phyloP scores from a whole-genome alignment of 2,329 filamentous ascomycete genomes.

The Akanthomyces uredinophilus region DNA sequence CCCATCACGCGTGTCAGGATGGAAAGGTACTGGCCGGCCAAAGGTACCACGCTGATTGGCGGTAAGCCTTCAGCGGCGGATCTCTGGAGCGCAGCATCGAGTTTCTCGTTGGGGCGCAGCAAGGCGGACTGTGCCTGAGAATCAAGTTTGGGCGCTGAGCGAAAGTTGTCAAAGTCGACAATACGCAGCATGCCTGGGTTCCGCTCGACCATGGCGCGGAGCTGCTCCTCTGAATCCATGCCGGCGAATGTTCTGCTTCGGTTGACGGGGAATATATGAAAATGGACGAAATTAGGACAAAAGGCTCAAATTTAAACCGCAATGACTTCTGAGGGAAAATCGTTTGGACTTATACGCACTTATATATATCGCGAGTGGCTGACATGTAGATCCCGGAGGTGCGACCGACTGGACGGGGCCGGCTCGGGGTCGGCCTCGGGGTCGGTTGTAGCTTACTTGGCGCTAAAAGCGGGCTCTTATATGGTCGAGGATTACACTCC shows the following conservation, averaged over 20 bases:
- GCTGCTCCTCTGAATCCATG: not conserved
- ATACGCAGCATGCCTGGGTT: not conserved
- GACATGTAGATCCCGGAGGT: not conserved
- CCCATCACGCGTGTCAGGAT: slow-evolving; percentile 32
- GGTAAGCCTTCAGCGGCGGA: slow-evolving; percentile 30
- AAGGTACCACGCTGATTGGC: slow-evolving; percentile 31
- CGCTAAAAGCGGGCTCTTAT: not conserved
- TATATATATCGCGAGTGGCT: not conserved
- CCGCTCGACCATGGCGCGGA: not conserved
- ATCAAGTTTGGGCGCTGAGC: slow-evolving; percentile 21
- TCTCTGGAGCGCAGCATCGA: slow-evolving; percentile 24
- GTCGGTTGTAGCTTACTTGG: not conserved
- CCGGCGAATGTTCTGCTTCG: not conserved
- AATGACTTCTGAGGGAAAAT: not conserved
- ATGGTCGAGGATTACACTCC: too few species aligned
- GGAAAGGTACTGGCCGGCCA: slow-evolving; percentile 34
- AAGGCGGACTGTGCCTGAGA: not conserved
- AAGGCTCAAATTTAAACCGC: not conserved
- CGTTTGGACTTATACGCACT: not conserved
- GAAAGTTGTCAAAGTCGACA: slow-evolving; percentile 8
- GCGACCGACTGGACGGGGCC: not conserved
- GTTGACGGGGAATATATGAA: too few species aligned
- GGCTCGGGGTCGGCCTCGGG: not conserved
- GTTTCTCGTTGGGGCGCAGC: slow-evolving; percentile 11
- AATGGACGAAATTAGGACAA: too few species aligned